Conservation (phyloP, 148 eudicot species). For the Fallopia convolvulus region DNA sequence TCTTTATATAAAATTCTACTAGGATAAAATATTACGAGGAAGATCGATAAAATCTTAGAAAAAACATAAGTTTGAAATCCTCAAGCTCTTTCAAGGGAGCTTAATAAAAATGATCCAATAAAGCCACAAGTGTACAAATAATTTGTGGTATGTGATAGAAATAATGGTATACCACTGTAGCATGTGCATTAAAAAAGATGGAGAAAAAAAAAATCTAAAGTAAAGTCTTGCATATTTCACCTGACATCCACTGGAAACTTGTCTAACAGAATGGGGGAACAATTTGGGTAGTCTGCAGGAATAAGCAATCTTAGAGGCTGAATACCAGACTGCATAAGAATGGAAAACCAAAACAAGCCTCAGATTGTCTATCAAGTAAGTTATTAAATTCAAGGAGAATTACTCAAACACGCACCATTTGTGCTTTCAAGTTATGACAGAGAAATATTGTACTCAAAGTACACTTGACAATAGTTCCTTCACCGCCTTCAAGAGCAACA, state of each 20-base stretch:
- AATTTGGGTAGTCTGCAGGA: conserved; percentile 81
- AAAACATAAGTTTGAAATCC: too few relatives aligned
- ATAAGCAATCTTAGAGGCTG: conserved; percentile 79
- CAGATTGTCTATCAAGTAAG: neutral
- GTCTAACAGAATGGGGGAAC: conserved; percentile 77
- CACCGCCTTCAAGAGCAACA: conserved; percentile 42
- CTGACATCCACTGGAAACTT: conserved; percentile 77
- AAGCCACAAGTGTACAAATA: neutral
- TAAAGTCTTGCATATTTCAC: conserved; percentile 26
- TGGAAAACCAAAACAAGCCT: neutral
- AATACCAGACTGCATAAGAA: conserved; percentile 64
- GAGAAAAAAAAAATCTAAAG: neutral
- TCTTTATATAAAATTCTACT: too few relatives aligned
- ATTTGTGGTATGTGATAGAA: neutral
- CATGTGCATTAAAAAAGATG: conserved; percentile 3
- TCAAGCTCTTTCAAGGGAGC: neutral
- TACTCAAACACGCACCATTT: conserved; percentile 47
- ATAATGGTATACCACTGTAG: neutral
- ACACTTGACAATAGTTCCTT: conserved; percentile 57
- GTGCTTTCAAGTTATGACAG: conserved; percentile 65
- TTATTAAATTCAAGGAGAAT: neutral
- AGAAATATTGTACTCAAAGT: conserved; percentile 66
- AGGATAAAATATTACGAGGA: too few relatives aligned
- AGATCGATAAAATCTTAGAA: too few relatives aligned
- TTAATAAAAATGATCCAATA: neutral